Evolutionary conservation across 345 rosid species (phyloP).

Genomic region (Euphorbia pulcherrima): DNA sequence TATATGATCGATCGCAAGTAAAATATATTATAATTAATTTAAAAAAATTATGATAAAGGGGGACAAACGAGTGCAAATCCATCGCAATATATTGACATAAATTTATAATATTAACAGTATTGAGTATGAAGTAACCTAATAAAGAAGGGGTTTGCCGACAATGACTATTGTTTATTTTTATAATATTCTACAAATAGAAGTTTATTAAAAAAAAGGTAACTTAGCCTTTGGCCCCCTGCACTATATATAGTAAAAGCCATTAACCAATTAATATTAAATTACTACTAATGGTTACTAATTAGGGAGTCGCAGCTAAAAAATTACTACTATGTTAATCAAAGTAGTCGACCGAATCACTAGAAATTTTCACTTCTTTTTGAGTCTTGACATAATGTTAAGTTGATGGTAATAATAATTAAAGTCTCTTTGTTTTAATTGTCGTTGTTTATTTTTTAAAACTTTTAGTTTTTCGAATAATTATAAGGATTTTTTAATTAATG

Average conservation of each 20-base stretch:
- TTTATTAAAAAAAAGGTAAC: neutral
- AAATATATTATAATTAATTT: too few relatives aligned
- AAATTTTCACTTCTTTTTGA: too few relatives aligned
- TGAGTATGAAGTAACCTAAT: neutral
- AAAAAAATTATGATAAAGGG: constrained; percentile 22
- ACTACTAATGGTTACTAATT: constrained; percentile 5
- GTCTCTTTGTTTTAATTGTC: too few relatives aligned
- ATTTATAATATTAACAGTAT: neutral
- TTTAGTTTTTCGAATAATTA: too few relatives aligned
- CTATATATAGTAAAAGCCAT: neutral
- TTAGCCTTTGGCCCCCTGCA: neutral
- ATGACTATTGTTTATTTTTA: constrained; percentile 27
- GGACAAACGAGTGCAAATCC: constrained; percentile 27
- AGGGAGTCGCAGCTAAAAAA: neutral
- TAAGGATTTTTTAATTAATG: too few relatives aligned
- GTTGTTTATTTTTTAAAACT: too few relatives aligned
- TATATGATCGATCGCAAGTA: neutral
- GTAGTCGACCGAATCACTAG: too few relatives aligned
- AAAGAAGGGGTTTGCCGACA: constrained; percentile 60
- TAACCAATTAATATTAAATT: neutral
- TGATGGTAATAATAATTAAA: too few relatives aligned
- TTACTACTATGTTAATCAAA: neutral
- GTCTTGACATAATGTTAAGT: too few relatives aligned
- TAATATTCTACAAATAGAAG: neutral
- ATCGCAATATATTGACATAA: neutral